Percentiles rank a stretch among this genome's conserved stretches.
Conservation (phyloP, 306 rosid genomes). For the Fagus sylvatica region DNA sequence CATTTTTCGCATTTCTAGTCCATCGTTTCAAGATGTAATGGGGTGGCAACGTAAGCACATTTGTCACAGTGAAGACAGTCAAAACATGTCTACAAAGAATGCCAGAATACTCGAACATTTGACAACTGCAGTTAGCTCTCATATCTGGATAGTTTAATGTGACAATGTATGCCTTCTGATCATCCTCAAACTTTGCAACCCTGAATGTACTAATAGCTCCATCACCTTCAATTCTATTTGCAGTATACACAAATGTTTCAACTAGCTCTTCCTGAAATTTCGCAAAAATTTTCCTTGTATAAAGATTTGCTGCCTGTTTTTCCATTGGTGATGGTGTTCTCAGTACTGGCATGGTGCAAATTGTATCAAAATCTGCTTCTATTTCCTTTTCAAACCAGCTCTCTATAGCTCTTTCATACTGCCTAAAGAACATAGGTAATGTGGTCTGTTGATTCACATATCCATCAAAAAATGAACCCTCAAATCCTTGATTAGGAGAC, state of each 20-base stretch:
- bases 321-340: conserved; percentile 98
- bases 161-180: conserved; percentile 67
- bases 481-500: conserved; percentile 68
- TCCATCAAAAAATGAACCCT: conserved; percentile 77
- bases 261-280: conserved; percentile 93
- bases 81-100: conserved; percentile 88
- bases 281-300: conserved; percentile 75
- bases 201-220: conserved; percentile 74
- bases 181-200: conserved; percentile 94
- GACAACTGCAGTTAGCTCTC: conserved; percentile 91
- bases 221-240: conserved; percentile 89
- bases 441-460: conserved; percentile 82
- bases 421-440: conserved; percentile 88
- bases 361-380: conserved; percentile 85
- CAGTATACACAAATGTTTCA: conserved; percentile 90
- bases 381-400: conserved; percentile 77
- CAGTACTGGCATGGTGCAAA: conserved; percentile 68
- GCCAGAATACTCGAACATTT: conserved; percentile 93
- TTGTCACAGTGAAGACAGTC: conserved; percentile 86
- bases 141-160: conserved; percentile 65
- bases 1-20: conserved; percentile 84
- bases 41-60: conserved; percentile 79
- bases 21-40: conserved; percentile 88
- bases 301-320: conserved; percentile 85
- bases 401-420: conserved; percentile 83